Percentiles rank a stretch among this genome's conserved stretches.
Conservation (phyloP, 208 protist genomes). For the Trypanosoma scelopori region DNA sequence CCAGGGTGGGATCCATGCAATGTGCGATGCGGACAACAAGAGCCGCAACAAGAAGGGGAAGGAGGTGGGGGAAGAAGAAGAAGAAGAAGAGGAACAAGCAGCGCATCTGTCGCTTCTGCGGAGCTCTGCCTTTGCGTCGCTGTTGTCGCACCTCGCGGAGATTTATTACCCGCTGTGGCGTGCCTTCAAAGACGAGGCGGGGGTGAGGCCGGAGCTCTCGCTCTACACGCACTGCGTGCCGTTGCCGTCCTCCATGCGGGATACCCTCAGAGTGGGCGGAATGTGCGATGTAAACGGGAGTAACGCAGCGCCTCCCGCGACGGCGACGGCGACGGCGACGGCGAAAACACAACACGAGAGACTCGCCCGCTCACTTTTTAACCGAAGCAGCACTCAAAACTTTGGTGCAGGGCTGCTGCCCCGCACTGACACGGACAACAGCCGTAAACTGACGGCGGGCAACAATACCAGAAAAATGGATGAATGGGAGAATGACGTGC, state of each 20-base stretch:
- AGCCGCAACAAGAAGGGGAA: not conserved
- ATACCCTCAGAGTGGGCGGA: constrained; percentile 1
- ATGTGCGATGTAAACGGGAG: not conserved
- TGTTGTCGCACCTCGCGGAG: constrained; percentile 9
- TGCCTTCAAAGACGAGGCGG: not conserved
- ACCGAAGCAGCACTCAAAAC: constrained; percentile 1
- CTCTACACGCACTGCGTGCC: constrained; percentile 16
- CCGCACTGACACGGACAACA: not conserved
- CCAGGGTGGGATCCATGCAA: too few relatives aligned
- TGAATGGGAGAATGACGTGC: not conserved
- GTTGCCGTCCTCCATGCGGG: not conserved
- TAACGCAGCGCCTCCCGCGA: not conserved
- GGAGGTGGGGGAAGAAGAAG: too few relatives aligned
- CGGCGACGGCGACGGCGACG: not conserved
- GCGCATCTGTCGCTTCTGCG: constrained; percentile 2
- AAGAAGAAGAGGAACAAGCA: too few relatives aligned
- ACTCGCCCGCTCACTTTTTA: constrained; percentile 4
- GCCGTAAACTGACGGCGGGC: not conserved
- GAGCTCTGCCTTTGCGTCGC: not conserved
- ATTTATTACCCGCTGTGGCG: constrained; percentile 24
- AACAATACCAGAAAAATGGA: not conserved
- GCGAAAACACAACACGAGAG: not conserved
- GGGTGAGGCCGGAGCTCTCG: not conserved
- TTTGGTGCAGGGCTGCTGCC: not conserved
- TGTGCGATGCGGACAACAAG: not conserved